Conservation (phyloP, 108 stramenopile genomes). For the Parmales sp. region DNA sequence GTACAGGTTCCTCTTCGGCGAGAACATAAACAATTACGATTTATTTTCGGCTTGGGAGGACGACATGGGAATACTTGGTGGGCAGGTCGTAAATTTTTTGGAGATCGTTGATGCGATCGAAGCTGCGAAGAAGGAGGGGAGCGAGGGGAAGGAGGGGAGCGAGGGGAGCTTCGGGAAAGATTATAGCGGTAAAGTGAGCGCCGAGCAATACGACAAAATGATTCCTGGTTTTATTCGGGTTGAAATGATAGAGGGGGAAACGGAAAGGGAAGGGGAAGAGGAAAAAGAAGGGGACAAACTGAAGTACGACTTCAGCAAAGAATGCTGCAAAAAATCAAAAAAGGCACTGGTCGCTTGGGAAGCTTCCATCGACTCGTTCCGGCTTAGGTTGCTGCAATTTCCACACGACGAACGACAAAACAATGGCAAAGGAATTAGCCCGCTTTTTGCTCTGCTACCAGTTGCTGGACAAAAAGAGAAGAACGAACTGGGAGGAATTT, state of each 20-base stretch:
- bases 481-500: neutral
- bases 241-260: neutral
- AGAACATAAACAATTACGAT: neutral
- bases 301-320: no score
- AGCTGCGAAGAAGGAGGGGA: neutral
- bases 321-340: no score
- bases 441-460: no score
- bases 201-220: neutral
- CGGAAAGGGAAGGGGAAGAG: neutral
- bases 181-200: neutral
- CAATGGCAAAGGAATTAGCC: no score
- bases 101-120: neutral
- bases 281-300: neutral
- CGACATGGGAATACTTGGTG: neutral
- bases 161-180: neutral
- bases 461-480: no score
- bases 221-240: neutral
- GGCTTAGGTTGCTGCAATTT: no score
- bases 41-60: neutral
- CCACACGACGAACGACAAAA: no score
- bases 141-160: neutral
- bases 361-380: neutral
- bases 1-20: neutral
- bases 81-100: neutral
- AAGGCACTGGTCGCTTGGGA: neutral